phyloP scores from a whole-genome alignment of 176 grass and related monocot species.

The Triticum urartu region DNA sequence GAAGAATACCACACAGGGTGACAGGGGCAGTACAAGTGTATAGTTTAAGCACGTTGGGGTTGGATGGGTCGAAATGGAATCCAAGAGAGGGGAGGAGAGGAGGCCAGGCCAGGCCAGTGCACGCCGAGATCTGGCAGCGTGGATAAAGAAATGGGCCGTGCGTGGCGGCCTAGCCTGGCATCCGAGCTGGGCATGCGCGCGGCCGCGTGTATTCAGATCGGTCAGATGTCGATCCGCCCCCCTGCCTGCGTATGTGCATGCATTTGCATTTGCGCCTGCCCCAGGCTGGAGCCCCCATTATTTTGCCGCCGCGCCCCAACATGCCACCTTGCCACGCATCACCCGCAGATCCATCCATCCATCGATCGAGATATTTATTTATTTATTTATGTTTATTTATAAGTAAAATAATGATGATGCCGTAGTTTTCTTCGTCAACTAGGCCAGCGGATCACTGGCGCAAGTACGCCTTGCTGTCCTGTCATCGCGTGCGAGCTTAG shows the following conservation, averaged over 20 bases:
- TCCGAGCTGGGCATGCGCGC: conserved; percentile 16
- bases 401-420: background rate
- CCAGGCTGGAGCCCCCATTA: conserved; percentile 43
- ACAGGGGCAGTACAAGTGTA: no score
- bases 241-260: background rate
- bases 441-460: background rate
- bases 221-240: background rate
- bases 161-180: conserved; percentile 1
- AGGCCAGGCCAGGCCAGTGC: background rate
- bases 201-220: background rate
- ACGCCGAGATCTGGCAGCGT: background rate
- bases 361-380: background rate
- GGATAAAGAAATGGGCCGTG: conserved; percentile 1
- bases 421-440: background rate
- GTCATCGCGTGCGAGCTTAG: background rate
- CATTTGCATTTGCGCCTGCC: background rate
- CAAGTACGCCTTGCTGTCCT: background rate
- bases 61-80: background rate
- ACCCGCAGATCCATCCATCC: background rate
- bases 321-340: conserved; percentile 1
- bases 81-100: background rate
- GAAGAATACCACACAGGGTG: no score
- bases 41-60: background rate
- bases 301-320: conserved; percentile 33
- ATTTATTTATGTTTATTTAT: no score